These are phyloP conservation scores for Saturnispora gosingensis DNA, from an alignment of 805 yeast genomes.

Conservation along the genomic window DNA sequence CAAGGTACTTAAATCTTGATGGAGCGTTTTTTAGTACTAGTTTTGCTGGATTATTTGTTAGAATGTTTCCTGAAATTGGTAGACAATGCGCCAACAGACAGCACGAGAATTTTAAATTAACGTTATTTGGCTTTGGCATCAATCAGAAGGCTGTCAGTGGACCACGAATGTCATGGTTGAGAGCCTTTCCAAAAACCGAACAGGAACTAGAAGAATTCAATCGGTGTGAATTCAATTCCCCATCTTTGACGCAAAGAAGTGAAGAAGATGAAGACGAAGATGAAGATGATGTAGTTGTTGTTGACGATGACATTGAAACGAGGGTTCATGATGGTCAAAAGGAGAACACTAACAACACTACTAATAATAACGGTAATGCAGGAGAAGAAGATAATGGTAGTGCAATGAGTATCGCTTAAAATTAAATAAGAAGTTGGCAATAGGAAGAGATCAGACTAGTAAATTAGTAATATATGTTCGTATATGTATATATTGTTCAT, in stretches of 20 bases:
- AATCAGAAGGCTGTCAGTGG: constrained; percentile 71
- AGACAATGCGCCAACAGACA: constrained; percentile 49
- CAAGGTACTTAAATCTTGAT: constrained; percentile 81
- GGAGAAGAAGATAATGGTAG: constrained; percentile 19
- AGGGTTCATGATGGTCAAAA: constrained; percentile 5
- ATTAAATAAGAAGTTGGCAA: constrained; percentile 4
- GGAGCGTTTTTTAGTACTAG: constrained; percentile 97
- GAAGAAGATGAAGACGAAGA: not conserved
- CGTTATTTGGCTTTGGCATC: constrained; percentile 80
- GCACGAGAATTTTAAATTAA: constrained; percentile 52
- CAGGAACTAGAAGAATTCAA: constrained; percentile 55
- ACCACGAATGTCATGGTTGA: constrained; percentile 93
- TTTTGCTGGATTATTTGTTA: constrained; percentile 85
- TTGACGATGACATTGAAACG: constrained; percentile 12
- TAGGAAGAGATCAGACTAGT: too few species aligned
- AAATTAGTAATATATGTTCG: not conserved
- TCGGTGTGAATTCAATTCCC: constrained; percentile 54
- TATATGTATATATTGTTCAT: too few species aligned
- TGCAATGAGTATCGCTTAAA: constrained; percentile 27
- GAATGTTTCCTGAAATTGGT: constrained; percentile 86
- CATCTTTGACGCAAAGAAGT: constrained; percentile 24
- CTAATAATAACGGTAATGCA: constrained; percentile 18
- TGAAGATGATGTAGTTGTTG: not conserved
- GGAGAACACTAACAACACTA: constrained; percentile 7
- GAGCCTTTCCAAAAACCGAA: constrained; percentile 60